phyloP scores from a whole-genome alignment of 2,329 filamentous ascomycete genomes.

The Xylaria sp. region DNA sequence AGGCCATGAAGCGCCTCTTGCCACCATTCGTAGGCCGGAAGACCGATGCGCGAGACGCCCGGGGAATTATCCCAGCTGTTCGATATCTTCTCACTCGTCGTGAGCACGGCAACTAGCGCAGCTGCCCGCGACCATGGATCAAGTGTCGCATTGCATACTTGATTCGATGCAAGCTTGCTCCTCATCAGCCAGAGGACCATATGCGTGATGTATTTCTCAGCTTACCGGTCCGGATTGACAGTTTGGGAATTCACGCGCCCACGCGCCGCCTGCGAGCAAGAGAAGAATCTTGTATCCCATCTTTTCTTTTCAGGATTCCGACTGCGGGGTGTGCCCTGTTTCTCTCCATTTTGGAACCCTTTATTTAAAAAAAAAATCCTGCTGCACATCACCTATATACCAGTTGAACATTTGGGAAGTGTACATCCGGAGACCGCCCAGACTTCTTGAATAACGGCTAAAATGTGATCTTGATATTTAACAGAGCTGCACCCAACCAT shows the following conservation, averaged over 20 bases:
- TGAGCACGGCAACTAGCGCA: slow-evolving; percentile 55
- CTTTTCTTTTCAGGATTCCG: neutral
- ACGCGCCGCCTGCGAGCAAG: slow-evolving; percentile 25
- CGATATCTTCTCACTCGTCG: slow-evolving; percentile 60
- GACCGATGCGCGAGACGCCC: slow-evolving; percentile 58
- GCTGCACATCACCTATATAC: neutral
- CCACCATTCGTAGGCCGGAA: slow-evolving; percentile 64
- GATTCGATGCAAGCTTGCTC: slow-evolving; percentile 37
- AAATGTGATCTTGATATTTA: slow-evolving; percentile 3
- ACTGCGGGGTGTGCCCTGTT: neutral
- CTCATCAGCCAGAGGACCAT: neutral
- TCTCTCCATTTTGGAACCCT: neutral
- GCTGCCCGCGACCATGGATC: slow-evolving; percentile 37
- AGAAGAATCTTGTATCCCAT: slow-evolving; percentile 14
- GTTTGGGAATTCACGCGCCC: slow-evolving; percentile 38
- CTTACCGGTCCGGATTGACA: slow-evolving; percentile 38
- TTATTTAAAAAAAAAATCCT: neutral
- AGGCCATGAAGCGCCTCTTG: slow-evolving; percentile 64
- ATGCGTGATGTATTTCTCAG: neutral
- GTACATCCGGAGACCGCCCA: neutral
- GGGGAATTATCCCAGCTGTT: slow-evolving; percentile 45
- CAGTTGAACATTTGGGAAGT: neutral
- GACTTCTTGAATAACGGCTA: slow-evolving; percentile 11
- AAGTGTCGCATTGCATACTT: slow-evolving; percentile 38
- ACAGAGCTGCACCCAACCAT: neutral